phyloP scores from a whole-genome alignment of 78 protist genomes.

The Dictyostelium purpureum region DNA sequence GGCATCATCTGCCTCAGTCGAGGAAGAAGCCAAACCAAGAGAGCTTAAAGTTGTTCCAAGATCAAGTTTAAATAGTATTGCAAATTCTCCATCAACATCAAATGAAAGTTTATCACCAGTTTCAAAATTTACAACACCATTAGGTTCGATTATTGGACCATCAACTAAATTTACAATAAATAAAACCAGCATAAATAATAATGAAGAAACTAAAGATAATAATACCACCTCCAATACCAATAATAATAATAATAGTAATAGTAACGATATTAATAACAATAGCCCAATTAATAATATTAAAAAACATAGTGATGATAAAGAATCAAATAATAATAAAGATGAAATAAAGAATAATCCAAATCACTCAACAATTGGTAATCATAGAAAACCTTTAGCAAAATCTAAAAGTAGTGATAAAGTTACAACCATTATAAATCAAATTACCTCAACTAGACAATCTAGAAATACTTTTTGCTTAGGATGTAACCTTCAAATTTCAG shows the following conservation, averaged over 20 bases:
- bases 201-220: too few species aligned
- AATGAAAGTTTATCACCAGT: conserved; percentile 5
- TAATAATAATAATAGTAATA: background rate
- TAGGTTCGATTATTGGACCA: conserved; percentile 71
- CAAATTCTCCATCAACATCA: background rate
- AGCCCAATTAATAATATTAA: background rate
- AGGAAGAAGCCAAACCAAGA: too few species aligned
- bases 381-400: conserved; percentile 30
- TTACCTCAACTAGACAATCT: background rate
- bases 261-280: background rate
- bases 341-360: background rate
- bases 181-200: too few species aligned
- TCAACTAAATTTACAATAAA: too few species aligned
- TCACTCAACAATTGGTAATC: background rate
- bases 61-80: background rate
- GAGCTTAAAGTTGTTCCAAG: too few species aligned
- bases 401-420: conserved; percentile 34
- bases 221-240: too few species aligned
- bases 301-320: background rate
- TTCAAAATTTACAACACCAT: conserved; percentile 10
- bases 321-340: background rate
- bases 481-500: conserved; percentile 46
- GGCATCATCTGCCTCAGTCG: background rate
- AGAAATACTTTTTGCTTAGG: conserved; percentile 43
- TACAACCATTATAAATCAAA: conserved; percentile 14